These are phyloP conservation scores for Penicillium paradoxum DNA, from an alignment of 495 filamentous ascomycete genomes.

Conservation along the genomic window DNA sequence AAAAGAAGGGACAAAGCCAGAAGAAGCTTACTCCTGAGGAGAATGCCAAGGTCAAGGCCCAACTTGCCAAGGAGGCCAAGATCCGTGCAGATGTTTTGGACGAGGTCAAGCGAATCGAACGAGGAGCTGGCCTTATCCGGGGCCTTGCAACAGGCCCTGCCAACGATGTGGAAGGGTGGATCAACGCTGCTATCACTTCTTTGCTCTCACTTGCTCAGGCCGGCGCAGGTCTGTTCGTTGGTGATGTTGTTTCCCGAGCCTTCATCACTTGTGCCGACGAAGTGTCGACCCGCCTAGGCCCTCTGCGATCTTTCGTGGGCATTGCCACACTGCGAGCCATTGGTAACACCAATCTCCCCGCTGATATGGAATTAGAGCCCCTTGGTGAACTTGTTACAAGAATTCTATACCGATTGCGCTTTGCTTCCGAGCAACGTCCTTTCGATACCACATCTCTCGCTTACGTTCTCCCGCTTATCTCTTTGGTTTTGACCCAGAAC, in stretches of 20 bases:
- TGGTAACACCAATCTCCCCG: slow-evolving; percentile 64
- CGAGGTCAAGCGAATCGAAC: slow-evolving; percentile 61
- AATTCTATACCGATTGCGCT: slow-evolving; percentile 83
- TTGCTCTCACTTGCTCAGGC: slow-evolving; percentile 68
- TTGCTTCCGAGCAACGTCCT: slow-evolving; percentile 84
- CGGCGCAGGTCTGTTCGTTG: slow-evolving; percentile 75
- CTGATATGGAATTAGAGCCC: slow-evolving; percentile 68
- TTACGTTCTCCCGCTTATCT: slow-evolving; percentile 79
- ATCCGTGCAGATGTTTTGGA: slow-evolving; percentile 66
- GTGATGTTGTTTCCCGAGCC: slow-evolving; percentile 68
- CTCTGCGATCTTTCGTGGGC: slow-evolving; percentile 74
- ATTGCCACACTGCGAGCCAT: slow-evolving; percentile 77
- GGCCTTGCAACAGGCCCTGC: slow-evolving; percentile 80
- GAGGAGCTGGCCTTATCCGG: slow-evolving; percentile 79
- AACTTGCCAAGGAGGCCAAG: slow-evolving; percentile 76
- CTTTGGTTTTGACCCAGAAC: slow-evolving; percentile 67
- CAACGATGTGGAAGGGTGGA: slow-evolving; percentile 79
- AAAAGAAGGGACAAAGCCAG: slow-evolving; percentile 84
- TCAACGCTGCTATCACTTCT: slow-evolving; percentile 67
- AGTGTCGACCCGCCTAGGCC: slow-evolving; percentile 69
- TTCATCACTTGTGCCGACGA: slow-evolving; percentile 73
- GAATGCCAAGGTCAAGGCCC: slow-evolving; percentile 81
- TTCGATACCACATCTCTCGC: slow-evolving; percentile 81
- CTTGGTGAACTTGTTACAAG: slow-evolving; percentile 83
- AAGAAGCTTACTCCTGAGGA: slow-evolving; percentile 90